Evolutionary conservation across 192 early-diverging fungal genomes (phyloP).

Genomic region (Obelidium mucronatum): DNA sequence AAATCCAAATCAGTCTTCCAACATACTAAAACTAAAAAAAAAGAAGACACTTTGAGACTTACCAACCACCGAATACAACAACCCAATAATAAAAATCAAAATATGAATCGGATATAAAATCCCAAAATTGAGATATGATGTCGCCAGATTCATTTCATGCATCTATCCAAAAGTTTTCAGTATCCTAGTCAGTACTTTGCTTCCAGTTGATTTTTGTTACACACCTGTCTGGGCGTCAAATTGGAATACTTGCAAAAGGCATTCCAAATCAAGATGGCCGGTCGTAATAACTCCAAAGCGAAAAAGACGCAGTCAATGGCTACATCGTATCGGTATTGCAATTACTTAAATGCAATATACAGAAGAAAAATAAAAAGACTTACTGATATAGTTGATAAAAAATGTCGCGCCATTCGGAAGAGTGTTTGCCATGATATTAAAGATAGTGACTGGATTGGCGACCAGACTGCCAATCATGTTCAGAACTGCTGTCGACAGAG

Average conservation of each 20-base stretch:
- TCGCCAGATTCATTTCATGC: conserved; percentile 45
- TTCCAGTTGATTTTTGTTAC: too few species aligned
- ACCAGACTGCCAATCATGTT: conserved; percentile 29
- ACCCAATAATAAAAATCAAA: conserved; percentile 43
- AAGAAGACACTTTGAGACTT: too few species aligned
- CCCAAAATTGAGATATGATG: conserved; percentile 55
- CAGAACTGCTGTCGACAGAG: conserved; percentile 33
- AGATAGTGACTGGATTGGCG: conserved; percentile 46
- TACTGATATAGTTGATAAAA: conserved; percentile 62
- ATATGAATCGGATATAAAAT: conserved; percentile 58
- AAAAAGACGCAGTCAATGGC: conserved; percentile 50
- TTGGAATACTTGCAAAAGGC: conserved; percentile 33
- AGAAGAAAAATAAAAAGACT: too few species aligned
- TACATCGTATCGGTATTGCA: too few species aligned
- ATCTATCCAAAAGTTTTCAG: too few species aligned
- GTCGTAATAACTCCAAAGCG: conserved; percentile 52
- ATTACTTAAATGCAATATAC: too few species aligned
- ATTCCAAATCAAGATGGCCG: conserved; percentile 43
- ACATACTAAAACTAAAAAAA: not conserved
- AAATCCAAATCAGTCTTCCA: conserved; percentile 3
- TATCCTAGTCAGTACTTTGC: not conserved
- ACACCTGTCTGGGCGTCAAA: conserved; percentile 54
- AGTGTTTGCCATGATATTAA: conserved; percentile 39
- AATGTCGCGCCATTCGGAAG: conserved; percentile 55
- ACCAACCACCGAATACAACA: conserved; percentile 35